Base-by-base conservation (phyloP, 768 basidiomycete species). In the Psilocybe azurescens region DNA sequence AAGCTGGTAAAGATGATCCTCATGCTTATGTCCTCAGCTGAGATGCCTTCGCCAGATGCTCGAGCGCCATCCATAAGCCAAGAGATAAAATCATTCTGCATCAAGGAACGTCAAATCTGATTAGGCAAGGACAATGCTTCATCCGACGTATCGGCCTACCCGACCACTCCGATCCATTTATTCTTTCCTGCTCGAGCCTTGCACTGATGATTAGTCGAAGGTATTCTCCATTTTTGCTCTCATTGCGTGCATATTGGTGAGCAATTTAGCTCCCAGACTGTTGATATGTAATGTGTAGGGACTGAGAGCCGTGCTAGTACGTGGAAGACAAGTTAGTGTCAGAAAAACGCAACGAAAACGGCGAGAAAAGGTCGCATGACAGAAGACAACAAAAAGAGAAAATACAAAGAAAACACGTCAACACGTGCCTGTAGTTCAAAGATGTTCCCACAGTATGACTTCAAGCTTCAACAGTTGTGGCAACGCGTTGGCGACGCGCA, bases 51-150 rank as follows among this genome's bases (percentile, higher is more conserved):
- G 6, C 71, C 72, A 9, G 56, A 48, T 44, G 65, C 53, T 47
- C 70, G 65, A 0, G 80, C 78, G 7, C 69, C 72, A 49, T 81
- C 81, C 46, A 84, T 72, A 10, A 83, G 69, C 82, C 82, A 86
- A 20, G 76, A 73, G 0, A 85, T 71, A 20, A 84, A 60, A 57
- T 84, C 83, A 56, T 78, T 77, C 83, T 83, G 18, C 14, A 39
- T 16, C 13, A n/a, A 29, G 7, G 3, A 13, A 3, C 8, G 18
- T 50, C 13, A 14, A 44, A n/a, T 7, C 41, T 13, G n/a, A 44
- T 14, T 39, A 39, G 9, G 38, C 14, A 8, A 14, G 14, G 9
- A 39, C 38, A 39, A 8, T 14, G 38, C 38, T 39, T 8, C 1
- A 24, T 24, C 24, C 38, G 60, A 53, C 61, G 28, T 28, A 75